Base-by-base conservation (phyloP, 2,329 filamentous ascomycete genomes). In the Fusarium acutatum region DNA sequence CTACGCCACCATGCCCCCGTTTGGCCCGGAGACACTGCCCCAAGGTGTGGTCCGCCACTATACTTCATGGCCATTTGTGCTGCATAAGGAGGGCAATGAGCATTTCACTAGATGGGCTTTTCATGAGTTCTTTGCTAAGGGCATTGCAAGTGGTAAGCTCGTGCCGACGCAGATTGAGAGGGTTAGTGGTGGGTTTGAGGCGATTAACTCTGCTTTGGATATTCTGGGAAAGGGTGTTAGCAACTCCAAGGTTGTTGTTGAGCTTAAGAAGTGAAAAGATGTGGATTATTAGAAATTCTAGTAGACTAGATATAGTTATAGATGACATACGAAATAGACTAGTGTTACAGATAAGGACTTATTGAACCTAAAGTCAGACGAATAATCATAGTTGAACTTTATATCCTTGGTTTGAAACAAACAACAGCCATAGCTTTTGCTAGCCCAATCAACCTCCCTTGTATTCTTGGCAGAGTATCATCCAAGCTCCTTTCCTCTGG, bases 281-380 rank as follows among this genome's bases (percentile, higher is more conserved):
- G 5, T 13, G 8, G 12, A 14, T 7, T 20, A 2, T 4, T 7
- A 2, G 8, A 24, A 4, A 24, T 7, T 4, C 4, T 50, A 4
- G 2, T 24, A 24, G n/a, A 34, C 4, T 15, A 26, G 8, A 15
- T 6, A 20, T 2, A 32, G 28, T 20, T 50, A 11, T 15, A 24
- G n/a, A 14, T 24, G 8, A 20, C 3, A 1, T 34, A 9, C 6
- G 11, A n/a, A 20, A 34, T 14, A 24, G 3, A 20, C 47, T 34
- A 50, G 30, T 50, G n/a, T 34, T 50, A 1, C 12, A 50, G 17
- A 24, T 50, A 20, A 15, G 12, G 8, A 13, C 15, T 34, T 9
- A 7, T 20, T 7, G 3, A 24, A 20, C 13, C 6, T 11, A 26
- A 20, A 34, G 1, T 11, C 20, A 20, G 6, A 24, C 17, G 3